phyloP scores from a whole-genome alignment of 2,329 filamentous ascomycete species.

The Gaeumannomyces sp. region DNA sequence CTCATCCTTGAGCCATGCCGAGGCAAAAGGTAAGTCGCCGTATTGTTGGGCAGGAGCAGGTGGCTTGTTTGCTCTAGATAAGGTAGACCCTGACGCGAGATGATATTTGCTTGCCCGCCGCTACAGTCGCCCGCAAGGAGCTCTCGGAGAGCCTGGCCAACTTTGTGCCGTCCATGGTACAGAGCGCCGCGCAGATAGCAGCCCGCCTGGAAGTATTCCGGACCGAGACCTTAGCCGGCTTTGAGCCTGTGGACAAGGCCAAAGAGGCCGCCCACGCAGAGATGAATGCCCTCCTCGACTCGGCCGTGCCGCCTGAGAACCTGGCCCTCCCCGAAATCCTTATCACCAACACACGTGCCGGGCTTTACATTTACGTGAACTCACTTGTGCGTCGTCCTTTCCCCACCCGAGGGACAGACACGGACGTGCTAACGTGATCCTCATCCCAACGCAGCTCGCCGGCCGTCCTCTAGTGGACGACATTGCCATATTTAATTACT shows the following conservation, averaged over 20 bases:
- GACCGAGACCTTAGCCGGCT: constrained; percentile 46
- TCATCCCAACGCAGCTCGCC: constrained; percentile 52
- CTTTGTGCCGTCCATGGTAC: constrained; percentile 52
- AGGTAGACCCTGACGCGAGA: neutral
- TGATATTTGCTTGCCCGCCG: neutral
- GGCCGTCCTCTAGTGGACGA: constrained; percentile 82
- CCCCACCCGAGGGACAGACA: neutral
- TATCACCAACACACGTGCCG: constrained; percentile 68
- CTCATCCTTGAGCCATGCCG: constrained; percentile 40
- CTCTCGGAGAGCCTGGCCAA: constrained; percentile 44
- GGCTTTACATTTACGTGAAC: constrained; percentile 80
- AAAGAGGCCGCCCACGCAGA: constrained; percentile 41
- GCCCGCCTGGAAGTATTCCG: constrained; percentile 52
- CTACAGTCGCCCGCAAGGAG: constrained; percentile 38
- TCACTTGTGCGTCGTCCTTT: constrained; percentile 54
- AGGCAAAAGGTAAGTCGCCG: constrained; percentile 41
- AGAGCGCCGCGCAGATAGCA: constrained; percentile 48
- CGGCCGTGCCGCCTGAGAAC: constrained; percentile 49
- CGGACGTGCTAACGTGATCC: constrained; percentile 20
- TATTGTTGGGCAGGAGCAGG: constrained; percentile 14
- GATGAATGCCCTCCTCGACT: constrained; percentile 53
- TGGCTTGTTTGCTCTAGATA: constrained; percentile 19
- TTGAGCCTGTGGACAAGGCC: constrained; percentile 50
- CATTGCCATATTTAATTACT: constrained; percentile 65
- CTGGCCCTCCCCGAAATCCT: constrained; percentile 59